phyloP scores from a whole-genome alignment of 2,329 filamentous ascomycete genomes.

The Claviceps paspali region DNA sequence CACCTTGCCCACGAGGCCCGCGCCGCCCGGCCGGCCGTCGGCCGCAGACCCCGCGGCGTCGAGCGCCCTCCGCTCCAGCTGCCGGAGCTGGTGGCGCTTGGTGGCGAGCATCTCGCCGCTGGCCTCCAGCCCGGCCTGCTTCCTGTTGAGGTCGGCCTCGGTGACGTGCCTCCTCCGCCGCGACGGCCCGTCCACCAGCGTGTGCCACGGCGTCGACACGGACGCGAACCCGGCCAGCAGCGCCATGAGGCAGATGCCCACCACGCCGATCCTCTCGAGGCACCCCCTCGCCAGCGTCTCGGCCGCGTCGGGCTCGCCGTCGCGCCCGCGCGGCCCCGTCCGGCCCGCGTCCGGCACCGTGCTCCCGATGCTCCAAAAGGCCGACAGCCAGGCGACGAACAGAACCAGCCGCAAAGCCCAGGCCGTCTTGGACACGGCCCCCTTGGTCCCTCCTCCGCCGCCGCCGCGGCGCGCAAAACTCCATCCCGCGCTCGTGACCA shows the following conservation, averaged over 20 bases:
- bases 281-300: conserved; percentile 35
- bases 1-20: conserved; percentile 61
- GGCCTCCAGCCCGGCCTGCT: conserved; percentile 63
- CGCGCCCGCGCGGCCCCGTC: conserved; percentile 1
- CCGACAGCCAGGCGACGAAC: conserved; percentile 53
- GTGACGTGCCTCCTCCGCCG: conserved; percentile 42
- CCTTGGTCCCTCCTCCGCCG: too few relatives aligned
- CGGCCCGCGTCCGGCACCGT: conserved; percentile 30
- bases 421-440: conserved; percentile 40
- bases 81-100: conserved; percentile 58
- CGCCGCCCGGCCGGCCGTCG: conserved; percentile 24
- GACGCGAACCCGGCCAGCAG: conserved; percentile 78
- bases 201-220: conserved; percentile 79
- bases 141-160: conserved; percentile 60
- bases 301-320: conserved; percentile 16
- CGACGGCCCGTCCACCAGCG: conserved; percentile 47
- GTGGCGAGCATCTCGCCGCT: conserved; percentile 64
- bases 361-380: conserved; percentile 63
- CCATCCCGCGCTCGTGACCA: conserved; percentile 43
- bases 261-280: conserved; percentile 60
- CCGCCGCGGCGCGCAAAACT: conserved; percentile 43
- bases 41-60: conserved; percentile 21
- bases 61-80: conserved; percentile 46
- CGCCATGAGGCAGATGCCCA: conserved; percentile 76
- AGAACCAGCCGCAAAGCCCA: conserved; percentile 49